These are phyloP conservation scores for Chenopodium quinoa DNA, from an alignment of 148 eudicot species.

Conservation along the genomic window DNA sequence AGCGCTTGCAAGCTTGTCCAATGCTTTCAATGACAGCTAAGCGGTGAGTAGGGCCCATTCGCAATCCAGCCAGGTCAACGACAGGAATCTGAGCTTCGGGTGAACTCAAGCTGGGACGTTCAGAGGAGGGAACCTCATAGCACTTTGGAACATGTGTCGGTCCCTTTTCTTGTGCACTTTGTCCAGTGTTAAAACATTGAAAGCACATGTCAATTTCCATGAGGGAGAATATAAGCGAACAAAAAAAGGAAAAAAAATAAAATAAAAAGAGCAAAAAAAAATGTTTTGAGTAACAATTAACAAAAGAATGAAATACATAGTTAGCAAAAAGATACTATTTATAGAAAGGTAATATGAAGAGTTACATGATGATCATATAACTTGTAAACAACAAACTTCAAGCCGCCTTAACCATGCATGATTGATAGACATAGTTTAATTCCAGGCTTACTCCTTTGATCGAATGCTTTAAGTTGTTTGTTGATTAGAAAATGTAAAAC, in stretches of 20 bases:
- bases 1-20: conserved; percentile 36
- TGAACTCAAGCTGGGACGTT: conserved; percentile 33
- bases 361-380: background rate
- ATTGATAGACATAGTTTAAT: background rate
- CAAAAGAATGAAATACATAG: background rate
- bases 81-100: conserved; percentile 34
- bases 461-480: background rate
- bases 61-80: conserved; percentile 41
- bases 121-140: conserved; percentile 33
- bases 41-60: conserved; percentile 28
- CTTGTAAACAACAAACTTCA: too few relatives aligned
- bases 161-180: conserved; percentile 52
- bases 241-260: background rate
- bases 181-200: conserved; percentile 40
- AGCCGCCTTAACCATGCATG: background rate
- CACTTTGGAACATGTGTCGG: conserved; percentile 43
- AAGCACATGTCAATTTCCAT: conserved; percentile 27
- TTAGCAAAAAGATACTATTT: too few relatives aligned
- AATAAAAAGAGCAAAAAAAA: background rate
- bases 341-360: background rate
- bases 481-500: background rate
- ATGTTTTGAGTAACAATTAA: background rate
- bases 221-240: background rate
- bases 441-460: background rate
- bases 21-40: conserved; percentile 31